These are phyloP conservation scores for Eragrostis tef DNA, from an alignment of 202 grass and related monocot species.

Conservation along the genomic window DNA sequence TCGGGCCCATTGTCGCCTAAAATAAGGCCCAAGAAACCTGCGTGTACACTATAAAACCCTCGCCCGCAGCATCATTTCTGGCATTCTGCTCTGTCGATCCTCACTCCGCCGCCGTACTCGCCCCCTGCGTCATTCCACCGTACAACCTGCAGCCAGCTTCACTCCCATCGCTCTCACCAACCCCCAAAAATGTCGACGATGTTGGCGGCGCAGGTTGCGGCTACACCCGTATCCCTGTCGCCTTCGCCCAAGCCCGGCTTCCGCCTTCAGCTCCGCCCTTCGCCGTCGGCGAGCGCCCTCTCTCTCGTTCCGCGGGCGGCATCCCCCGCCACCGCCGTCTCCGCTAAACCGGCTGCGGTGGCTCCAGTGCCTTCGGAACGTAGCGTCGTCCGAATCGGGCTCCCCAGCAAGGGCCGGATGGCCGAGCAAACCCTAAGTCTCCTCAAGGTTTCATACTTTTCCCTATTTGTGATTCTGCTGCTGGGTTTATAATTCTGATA, in stretches of 20 bases:
- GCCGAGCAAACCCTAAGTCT: constrained; percentile 93
- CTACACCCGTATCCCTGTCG: constrained; percentile 5
- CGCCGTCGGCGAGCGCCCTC: not conserved
- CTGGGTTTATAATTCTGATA: not conserved
- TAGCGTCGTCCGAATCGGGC: constrained; percentile 75
- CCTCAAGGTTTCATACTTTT: constrained; percentile 57
- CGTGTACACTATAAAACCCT: not conserved
- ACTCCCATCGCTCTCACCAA: not conserved
- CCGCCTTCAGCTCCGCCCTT: constrained; percentile 9
- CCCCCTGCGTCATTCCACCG: constrained; percentile 14
- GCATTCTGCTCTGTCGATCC: not conserved
- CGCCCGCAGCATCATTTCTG: constrained; percentile 5
- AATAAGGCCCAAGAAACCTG: not conserved
- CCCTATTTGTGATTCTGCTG: not conserved
- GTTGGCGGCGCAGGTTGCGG: constrained; percentile 18
- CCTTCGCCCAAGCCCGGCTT: not conserved
- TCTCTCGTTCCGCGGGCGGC: constrained; percentile 9
- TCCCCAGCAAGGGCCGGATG: constrained; percentile 95
- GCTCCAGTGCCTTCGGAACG: constrained; percentile 52
- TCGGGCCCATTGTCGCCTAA: not conserved
- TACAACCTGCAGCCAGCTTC: constrained; percentile 21
- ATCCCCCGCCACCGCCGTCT: constrained; percentile 44
- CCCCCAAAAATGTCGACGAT: constrained; percentile 48
- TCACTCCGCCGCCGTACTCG: constrained; percentile 18
- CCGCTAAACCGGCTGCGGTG: constrained; percentile 11